Base-by-base conservation (phyloP, 139 green algal genomes). In the Coccomyxa sp. region DNA sequence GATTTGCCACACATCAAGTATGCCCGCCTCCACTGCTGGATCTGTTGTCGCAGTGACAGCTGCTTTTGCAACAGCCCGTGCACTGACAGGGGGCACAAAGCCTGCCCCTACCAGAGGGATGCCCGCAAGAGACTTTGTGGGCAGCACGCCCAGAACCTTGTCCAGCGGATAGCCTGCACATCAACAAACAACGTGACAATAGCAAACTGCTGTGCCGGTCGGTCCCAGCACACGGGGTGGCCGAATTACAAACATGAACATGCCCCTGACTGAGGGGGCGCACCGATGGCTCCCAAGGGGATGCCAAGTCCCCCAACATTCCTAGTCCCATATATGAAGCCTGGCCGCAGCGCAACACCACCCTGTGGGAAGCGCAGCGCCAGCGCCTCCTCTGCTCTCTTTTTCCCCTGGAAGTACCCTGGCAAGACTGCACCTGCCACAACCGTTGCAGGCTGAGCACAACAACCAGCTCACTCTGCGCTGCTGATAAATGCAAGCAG, bases 381-480 rank as follows among this genome's bases (percentile, higher is more conserved):
- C 66, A 98, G 85, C 13, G 90, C 87, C 30, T 88, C 85, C 88
- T 98, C 95, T 16, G 93, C 93, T 67, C 88, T 85, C 14, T 84
- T 76, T 84, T 98, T 98, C 79, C 95, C 95, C 31, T 92, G 79
- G 75, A 97, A 92, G 80, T 97, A 97, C 23, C 93, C 81, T n/a
- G 78, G 82, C 21, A 92, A 57, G 27, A 77, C 21, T n/a, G 23
- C n/a, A 16, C 27, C 71, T 38, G 66, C 3, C 21, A 23, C 66
- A 27, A 23, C 21, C 66, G 10, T 3, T 23, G 71, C 71, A 51
- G 16, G 27, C 71, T 32, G 4, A 77, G 27, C 71, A 30, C 23
- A 4, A 30, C 9, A 3, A 7, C 1, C 21, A 30, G 9, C 9
- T 14, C 10, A 27, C 66, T 27, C 66, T 23, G 23, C 21, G 21